These are phyloP conservation scores for Penicillium sp. DNA, from an alignment of 2,329 filamentous ascomycete species.

Conservation along the genomic window DNA sequence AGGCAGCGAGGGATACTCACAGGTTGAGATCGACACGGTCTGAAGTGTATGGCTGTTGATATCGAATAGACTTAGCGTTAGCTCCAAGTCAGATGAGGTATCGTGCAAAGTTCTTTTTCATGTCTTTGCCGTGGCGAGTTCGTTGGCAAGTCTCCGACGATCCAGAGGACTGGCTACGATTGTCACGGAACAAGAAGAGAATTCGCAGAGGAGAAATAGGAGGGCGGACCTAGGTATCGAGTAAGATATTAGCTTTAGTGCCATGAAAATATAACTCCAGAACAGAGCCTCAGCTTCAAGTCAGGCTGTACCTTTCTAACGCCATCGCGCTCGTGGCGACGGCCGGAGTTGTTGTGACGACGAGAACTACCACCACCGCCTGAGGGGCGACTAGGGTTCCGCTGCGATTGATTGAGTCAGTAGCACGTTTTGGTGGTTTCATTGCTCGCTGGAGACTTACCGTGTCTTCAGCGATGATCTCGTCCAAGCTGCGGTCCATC, in stretches of 20 bases:
- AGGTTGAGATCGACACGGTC: conserved; percentile 48
- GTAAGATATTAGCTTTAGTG: conserved; percentile 11
- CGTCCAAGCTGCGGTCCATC: conserved; percentile 65
- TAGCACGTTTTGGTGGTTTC: neutral
- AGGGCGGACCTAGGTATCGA: conserved; percentile 43
- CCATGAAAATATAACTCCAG: conserved; percentile 6
- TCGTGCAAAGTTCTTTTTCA: conserved; percentile 34
- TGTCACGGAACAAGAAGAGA: conserved; percentile 40
- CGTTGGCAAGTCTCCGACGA: conserved; percentile 26
- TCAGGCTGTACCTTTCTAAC: conserved; percentile 72
- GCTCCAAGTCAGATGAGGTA: conserved; percentile 42
- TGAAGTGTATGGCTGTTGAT: conserved; percentile 46
- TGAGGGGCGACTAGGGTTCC: conserved; percentile 27
- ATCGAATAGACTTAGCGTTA: conserved; percentile 43
- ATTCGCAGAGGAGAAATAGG: conserved; percentile 36
- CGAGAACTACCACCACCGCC: conserved; percentile 27
- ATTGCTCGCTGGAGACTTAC: conserved; percentile 38
- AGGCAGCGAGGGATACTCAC: conserved; percentile 28
- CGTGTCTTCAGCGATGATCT: conserved; percentile 61
- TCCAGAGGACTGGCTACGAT: conserved; percentile 25
- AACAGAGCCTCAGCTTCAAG: neutral
- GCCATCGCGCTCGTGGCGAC: conserved; percentile 82
- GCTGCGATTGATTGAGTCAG: conserved; percentile 20
- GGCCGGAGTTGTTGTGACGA: conserved; percentile 48
- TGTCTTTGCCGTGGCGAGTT: conserved; percentile 28